Percentiles rank a stretch among this genome's conserved stretches.
Conservation (phyloP, 163 green algal genomes). For the Scenedesmus sp. region DNA sequence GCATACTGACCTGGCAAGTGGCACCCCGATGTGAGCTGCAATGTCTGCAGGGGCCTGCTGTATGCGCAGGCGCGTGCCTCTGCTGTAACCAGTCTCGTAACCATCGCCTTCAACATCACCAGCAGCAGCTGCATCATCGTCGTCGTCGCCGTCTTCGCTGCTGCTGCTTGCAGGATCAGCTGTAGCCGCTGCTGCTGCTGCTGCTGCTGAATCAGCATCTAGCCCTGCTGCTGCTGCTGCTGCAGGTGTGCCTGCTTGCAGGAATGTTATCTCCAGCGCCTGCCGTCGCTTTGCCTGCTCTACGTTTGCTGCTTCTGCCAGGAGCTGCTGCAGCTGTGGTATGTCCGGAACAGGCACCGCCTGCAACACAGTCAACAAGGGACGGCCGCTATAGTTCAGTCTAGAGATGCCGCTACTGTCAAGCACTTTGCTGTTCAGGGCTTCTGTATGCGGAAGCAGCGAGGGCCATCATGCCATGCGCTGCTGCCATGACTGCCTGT, state of each 20-base stretch:
- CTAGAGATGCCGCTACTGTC: not conserved
- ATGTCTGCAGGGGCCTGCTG: slow-evolving; percentile 40
- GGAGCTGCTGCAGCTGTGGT: not conserved
- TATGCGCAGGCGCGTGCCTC: slow-evolving; percentile 28
- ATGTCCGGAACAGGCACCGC: not conserved
- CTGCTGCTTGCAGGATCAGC: slow-evolving; percentile 10
- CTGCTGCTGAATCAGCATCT: not conserved
- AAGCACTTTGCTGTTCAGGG: not conserved
- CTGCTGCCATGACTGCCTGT: too few relatives aligned
- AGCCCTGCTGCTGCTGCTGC: not conserved
- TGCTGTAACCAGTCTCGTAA: slow-evolving; percentile 25
- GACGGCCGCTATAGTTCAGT: too few relatives aligned
- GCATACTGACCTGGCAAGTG: slow-evolving; percentile 16
- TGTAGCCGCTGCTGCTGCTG: slow-evolving; percentile 35
- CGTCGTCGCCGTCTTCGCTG: not conserved
- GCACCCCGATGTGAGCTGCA: slow-evolving; percentile 30
- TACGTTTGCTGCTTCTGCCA: not conserved
- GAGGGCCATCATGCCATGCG: too few relatives aligned
- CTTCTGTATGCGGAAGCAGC: not conserved
- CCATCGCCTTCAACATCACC: not conserved
- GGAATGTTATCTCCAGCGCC: slow-evolving; percentile 49
- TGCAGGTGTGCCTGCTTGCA: not conserved
- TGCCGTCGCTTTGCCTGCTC: not conserved
- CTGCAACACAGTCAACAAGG: not conserved
- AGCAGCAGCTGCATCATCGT: not conserved